Evolutionary conservation across 2,329 filamentous ascomycete genomes (phyloP), one percentile per base, ranked within the genome.

Genomic region (Fusarium veterinarium): DNA sequence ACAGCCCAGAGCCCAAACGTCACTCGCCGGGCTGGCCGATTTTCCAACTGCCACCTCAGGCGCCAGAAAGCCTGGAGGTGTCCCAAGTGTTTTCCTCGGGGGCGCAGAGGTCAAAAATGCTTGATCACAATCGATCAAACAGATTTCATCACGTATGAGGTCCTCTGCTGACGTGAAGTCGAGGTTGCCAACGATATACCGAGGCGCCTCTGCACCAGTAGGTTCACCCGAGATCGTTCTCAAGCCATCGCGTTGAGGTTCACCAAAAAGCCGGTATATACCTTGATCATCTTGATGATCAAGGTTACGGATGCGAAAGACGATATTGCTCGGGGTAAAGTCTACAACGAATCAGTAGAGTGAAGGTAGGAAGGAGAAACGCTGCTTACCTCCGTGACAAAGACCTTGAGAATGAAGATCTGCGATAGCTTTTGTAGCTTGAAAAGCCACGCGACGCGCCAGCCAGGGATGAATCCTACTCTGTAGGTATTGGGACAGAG

Each of bases 1-100:
- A 25, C 59, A 62, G 14, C 51, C 41, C 11, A 72, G 10, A 11
- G 69, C 61, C 71, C 71, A 73, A 17, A 72, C 51, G 35, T 73
- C 71, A 38, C 69, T 69, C 6, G 59, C 58, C 1, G 61, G 59
- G 44, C 65, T 42, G 19, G 56, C 41, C 1, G 41, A 41, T 17
- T 42, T 65, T n/a, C 62, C 62, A 37, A 48, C 35, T 4, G 57
- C 62, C 1, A 65, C 35, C 8, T 65, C 57, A 5, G 62, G 57
- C 3, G 57, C 57, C 3, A 62, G 35, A 23, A 55, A 56, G 17
- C 48, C 49, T 25, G 28, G 19, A 17, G 58, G 63, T n/a, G 23
- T 56, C 23, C 41, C 49, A 12, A 61, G 41, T 23, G 12, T n/a
- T 25, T 62, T 33, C 1, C 3, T 38, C 0, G 57, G 42, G 0